phyloP scores from a whole-genome alignment of 2,329 filamentous ascomycete species.

The Epichloe sp. region DNA sequence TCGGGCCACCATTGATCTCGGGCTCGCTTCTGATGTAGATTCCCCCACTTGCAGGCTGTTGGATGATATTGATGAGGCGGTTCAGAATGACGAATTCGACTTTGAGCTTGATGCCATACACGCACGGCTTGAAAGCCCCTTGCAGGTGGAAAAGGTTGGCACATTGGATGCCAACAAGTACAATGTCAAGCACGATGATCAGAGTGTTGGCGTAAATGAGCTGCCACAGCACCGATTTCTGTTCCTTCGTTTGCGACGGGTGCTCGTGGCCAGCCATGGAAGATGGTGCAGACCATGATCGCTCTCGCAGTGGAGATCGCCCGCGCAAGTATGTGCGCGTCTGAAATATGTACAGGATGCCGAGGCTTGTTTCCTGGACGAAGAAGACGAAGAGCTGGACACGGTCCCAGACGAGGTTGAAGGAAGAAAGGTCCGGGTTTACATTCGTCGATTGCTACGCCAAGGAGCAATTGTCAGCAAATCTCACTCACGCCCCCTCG shows the following conservation, averaged over 20 bases:
- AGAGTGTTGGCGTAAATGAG: conserved; percentile 31
- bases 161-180: conserved; percentile 25
- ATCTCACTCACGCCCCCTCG: neutral
- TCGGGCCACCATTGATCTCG: neutral
- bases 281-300: conserved; percentile 28
- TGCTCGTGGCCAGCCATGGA: conserved; percentile 22
- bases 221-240: conserved; percentile 17
- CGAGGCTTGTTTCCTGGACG: conserved; percentile 37
- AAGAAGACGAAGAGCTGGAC: conserved; percentile 41
- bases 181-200: conserved; percentile 33
- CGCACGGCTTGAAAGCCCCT: conserved; percentile 23
- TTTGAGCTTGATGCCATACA: conserved; percentile 27
- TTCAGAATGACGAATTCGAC: conserved; percentile 28
- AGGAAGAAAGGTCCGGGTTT: conserved; percentile 11
- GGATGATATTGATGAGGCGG: conserved; percentile 19
- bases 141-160: conserved; percentile 23
- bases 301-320: conserved; percentile 5
- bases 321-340: conserved; percentile 8
- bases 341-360: conserved; percentile 32
- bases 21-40: conserved; percentile 1
- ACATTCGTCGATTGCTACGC: conserved; percentile 14
- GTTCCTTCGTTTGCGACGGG: conserved; percentile 8
- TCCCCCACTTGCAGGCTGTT: neutral
- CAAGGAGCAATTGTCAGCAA: neutral
- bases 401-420: conserved; percentile 32